phyloP scores from a whole-genome alignment of 345 rosid genomes.

The Populus nigra region DNA sequence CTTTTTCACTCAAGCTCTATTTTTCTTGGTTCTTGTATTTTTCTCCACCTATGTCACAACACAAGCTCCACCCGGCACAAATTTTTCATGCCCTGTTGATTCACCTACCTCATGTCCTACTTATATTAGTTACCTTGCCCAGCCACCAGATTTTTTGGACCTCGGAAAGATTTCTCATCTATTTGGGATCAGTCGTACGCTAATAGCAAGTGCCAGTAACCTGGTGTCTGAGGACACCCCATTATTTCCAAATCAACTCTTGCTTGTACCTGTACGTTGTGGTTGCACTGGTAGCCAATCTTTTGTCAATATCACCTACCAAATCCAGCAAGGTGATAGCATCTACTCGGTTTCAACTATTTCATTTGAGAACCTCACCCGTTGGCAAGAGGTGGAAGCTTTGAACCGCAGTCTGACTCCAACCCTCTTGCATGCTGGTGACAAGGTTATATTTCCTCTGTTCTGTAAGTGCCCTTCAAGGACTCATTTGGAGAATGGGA shows the following conservation, averaged over 20 bases:
- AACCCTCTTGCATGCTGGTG: conserved; percentile 38
- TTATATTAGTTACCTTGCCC: conserved; percentile 40
- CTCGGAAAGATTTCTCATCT: conserved; percentile 49
- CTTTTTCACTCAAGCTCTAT: conserved; percentile 12
- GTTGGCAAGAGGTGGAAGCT: conserved; percentile 40
- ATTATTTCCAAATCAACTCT: conserved; percentile 46
- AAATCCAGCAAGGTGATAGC: conserved; percentile 50
- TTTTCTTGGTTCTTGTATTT: conserved; percentile 24
- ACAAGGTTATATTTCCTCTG: conserved; percentile 44
- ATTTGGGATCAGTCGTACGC: conserved; percentile 34
- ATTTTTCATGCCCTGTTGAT: conserved; percentile 36
- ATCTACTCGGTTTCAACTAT: conserved; percentile 42
- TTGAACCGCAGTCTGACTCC: conserved; percentile 41
- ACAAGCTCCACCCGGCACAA: conserved; percentile 31
- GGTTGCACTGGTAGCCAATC: conserved; percentile 46
- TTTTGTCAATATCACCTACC: conserved; percentile 50
- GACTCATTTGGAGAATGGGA: conserved; percentile 29
- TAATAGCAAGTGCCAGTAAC: conserved; percentile 48
- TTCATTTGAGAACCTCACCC: conserved; percentile 46
- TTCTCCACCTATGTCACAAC: conserved; percentile 21
- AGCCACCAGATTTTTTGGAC: conserved; percentile 38
- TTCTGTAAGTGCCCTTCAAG: conserved; percentile 59
- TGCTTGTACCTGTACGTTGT: conserved; percentile 54
- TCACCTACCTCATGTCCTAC: conserved; percentile 29
- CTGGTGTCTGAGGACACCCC: conserved; percentile 38